Evolutionary conservation across 306 rosid genomes (phyloP).

Genomic region (Neltuma alba): DNA sequence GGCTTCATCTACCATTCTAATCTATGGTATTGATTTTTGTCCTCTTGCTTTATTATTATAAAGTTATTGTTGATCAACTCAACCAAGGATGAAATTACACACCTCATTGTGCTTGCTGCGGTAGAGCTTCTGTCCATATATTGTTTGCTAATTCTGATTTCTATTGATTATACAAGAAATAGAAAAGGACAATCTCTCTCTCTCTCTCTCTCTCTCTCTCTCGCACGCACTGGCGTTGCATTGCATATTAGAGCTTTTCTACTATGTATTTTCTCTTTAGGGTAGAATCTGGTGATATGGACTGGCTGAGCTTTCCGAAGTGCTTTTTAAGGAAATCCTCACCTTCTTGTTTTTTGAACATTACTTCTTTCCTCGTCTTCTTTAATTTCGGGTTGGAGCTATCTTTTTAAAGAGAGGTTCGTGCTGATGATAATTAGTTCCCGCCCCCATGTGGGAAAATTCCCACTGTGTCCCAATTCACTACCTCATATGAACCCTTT

Average conservation of each 20-base stretch:
- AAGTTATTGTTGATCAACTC: constrained; percentile 9
- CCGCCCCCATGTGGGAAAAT: constrained; percentile 3
- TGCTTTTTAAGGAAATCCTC: background rate
- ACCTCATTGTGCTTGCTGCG: background rate
- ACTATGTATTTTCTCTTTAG: background rate
- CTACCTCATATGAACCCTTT: background rate
- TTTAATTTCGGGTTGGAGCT: background rate
- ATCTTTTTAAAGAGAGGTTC: background rate
- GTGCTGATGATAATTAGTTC: background rate
- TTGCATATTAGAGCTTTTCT: background rate
- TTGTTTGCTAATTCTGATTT: constrained; percentile 16
- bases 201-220: background rate
- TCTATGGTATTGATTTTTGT: background rate
- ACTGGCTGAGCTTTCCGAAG: background rate
- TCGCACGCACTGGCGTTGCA: background rate
- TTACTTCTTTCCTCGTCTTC: background rate
- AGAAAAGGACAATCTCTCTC: background rate
- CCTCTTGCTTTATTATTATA: background rate
- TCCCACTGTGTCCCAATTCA: background rate
- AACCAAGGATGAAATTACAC: background rate
- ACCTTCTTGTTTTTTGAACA: background rate
- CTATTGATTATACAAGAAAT: background rate
- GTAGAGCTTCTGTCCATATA: constrained; percentile 9
- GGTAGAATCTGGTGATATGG: background rate
- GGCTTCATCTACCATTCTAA: constrained; percentile 7